Conservation (phyloP, 306 rosid species). For the Oemleria cerasiformis region DNA sequence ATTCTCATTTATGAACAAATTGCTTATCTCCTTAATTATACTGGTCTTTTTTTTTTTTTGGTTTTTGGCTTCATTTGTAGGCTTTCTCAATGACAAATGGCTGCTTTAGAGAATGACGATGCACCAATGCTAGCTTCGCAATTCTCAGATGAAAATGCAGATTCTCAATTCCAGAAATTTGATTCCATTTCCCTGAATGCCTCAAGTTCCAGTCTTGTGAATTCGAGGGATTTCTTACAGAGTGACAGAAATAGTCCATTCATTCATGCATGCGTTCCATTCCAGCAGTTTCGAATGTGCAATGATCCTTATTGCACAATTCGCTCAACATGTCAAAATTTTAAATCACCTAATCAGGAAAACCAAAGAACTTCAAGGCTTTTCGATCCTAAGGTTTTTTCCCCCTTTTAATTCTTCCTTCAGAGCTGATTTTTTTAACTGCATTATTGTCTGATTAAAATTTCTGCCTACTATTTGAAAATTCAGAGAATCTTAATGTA, state of each 20-base stretch:
- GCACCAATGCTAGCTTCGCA: neutral
- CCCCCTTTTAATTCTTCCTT: neutral
- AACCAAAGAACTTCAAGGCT: slow-evolving; percentile 1
- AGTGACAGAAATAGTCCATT: neutral
- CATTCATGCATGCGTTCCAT: slow-evolving; percentile 11
- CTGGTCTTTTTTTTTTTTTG: too few species aligned
- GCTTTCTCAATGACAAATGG: neutral
- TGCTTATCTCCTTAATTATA: too few species aligned
- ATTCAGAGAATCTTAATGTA: neutral
- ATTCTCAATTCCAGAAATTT: neutral
- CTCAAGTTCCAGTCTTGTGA: neutral
- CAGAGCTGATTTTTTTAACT: neutral
- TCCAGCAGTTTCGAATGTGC: slow-evolving; percentile 12
- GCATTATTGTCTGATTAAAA: neutral
- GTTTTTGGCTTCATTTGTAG: neutral
- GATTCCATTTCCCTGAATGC: neutral
- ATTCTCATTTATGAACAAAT: too few species aligned
- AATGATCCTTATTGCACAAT: slow-evolving; percentile 6
- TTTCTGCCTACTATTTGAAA: neutral
- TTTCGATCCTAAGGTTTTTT: slow-evolving; percentile 2
- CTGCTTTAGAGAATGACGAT: neutral
- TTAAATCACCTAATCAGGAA: slow-evolving; percentile 4
- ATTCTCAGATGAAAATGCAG: neutral
- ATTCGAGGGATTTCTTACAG: slow-evolving; percentile 4
- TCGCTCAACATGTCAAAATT: slow-evolving; percentile 3